Percentiles rank a stretch among this genome's conserved stretches.
phyloP scores from a whole-genome alignment of 192 early-diverging fungal species.

The Lobulomyces angularis region DNA sequence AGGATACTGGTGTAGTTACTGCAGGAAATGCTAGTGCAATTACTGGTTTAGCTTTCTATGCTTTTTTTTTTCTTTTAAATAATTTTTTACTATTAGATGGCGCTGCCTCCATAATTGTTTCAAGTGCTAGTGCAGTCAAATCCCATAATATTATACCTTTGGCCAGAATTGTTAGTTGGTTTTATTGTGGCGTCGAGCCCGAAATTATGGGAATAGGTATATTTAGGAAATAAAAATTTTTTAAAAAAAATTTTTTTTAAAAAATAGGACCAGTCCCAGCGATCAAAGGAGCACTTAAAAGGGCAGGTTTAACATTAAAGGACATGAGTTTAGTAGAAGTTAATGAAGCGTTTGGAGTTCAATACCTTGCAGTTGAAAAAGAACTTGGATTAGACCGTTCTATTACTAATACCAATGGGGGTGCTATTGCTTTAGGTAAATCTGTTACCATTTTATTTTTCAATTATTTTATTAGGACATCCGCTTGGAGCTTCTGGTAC shows the following conservation, averaged over 20 bases:
- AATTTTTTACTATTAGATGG: slow-evolving; percentile 68
- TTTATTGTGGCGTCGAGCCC: slow-evolving; percentile 79
- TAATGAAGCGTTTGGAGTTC: slow-evolving; percentile 97
- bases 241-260: slow-evolving; percentile 6
- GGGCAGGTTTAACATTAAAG: slow-evolving; percentile 59
- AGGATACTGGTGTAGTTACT: slow-evolving; percentile 72
- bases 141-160: slow-evolving; percentile 67
- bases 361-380: slow-evolving; percentile 79
- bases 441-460: slow-evolving; percentile 1
- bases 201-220: slow-evolving; percentile 66
- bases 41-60: neutral
- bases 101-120: slow-evolving; percentile 75
- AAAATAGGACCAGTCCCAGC: slow-evolving; percentile 85
- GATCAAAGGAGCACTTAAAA: slow-evolving; percentile 70
- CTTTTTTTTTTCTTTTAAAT: slow-evolving; percentile 1
- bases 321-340: slow-evolving; percentile 90
- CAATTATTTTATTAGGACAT: slow-evolving; percentile 34
- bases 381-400: slow-evolving; percentile 68
- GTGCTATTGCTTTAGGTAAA: slow-evolving; percentile 76
- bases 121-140: slow-evolving; percentile 73
- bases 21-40: slow-evolving; percentile 46
- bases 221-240: neutral
- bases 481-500: slow-evolving; percentile 92
- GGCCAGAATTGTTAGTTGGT: slow-evolving; percentile 74
- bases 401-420: slow-evolving; percentile 79